Evolutionary conservation across 768 basidiomycete genomes (phyloP).

Genomic region (Thelephora ganbajun): DNA sequence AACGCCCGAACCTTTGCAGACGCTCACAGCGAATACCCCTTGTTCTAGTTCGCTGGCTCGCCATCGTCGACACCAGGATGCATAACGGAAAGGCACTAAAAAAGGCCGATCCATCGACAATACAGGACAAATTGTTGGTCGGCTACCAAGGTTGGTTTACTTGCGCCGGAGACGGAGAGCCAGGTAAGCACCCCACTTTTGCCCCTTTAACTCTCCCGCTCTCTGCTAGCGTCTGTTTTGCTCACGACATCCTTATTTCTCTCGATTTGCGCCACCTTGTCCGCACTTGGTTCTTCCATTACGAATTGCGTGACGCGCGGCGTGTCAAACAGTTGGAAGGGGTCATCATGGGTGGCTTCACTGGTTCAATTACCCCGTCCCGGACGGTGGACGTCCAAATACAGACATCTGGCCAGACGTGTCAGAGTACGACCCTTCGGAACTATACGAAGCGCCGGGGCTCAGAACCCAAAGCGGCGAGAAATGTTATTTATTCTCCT

Average conservation of each 20-base stretch:
- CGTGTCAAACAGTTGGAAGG: constrained; percentile 53
- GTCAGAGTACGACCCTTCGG: constrained; percentile 53
- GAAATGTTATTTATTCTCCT: constrained; percentile 64
- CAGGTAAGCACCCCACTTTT: not conserved
- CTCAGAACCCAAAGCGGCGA: constrained; percentile 41
- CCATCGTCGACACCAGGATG: not conserved
- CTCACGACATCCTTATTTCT: too few species aligned
- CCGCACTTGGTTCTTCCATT: not conserved
- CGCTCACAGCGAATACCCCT: not conserved
- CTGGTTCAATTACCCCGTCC: constrained; percentile 62
- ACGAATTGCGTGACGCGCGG: constrained; percentile 22
- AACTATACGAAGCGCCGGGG: constrained; percentile 58
- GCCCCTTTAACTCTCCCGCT: too few species aligned
- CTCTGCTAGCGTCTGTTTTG: too few species aligned
- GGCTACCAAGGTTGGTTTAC: constrained; percentile 80
- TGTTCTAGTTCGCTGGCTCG: not conserved
- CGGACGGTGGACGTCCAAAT: constrained; percentile 56
- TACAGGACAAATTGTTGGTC: constrained; percentile 73
- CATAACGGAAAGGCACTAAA: constrained; percentile 8
- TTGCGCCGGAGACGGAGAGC: constrained; percentile 17
- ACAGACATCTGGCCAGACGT: constrained; percentile 74
- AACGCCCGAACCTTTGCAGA: not conserved
- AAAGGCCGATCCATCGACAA: constrained; percentile 58
- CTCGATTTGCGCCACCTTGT: too few species aligned
- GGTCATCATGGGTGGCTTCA: constrained; percentile 82